Base-by-base conservation (phyloP, 352 stramenopile genomes). In the Thalassiosira exigua region DNA sequence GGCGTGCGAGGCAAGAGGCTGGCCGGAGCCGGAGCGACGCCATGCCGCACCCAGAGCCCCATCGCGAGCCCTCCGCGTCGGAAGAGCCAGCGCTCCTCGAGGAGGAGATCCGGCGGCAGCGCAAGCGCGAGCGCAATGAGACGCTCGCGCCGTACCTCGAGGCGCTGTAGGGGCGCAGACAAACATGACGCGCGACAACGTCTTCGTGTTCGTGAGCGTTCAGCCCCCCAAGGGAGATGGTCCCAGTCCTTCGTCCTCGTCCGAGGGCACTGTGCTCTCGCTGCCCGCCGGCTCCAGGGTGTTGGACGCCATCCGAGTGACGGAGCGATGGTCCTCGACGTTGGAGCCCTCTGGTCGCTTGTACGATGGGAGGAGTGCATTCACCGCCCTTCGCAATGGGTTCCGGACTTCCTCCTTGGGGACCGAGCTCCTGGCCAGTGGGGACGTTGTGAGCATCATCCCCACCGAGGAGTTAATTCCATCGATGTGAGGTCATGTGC, bases 131-230 rank as follows among this genome's bases (percentile, higher is more conserved):
- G 14, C 75, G 86, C n/a, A 85, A 85, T 48, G 30, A 86, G 26
- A 51, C 59, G 19, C 44, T 92, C 19, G 75, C 81, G 21, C 86
- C 86, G 0, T 92, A 92, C 60, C 71, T 92, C 46, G 71, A 92
- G 75, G 82, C 86, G 32, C 57, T 92, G 27, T 86, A 56, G 4
- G 76, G 19, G 79, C 79, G 29, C 83, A 90, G 68, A 82, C 72
- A 0, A 75, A 92, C 26, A 74, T 92, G 58, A 70, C 74, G 21
- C 70, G 86, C n/a, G 79, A 90, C 62, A 72, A 87, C 68, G 86
- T 92, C 17, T 90, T 86, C 82, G 73, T 89, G 4, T 90, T 92
- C 77, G 74, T 92, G 24, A 71, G 57, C 29, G 69, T 78, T 42
- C 61, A 64, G 17, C 41, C 74, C 44, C 33, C 53, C 29, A 27